These are phyloP conservation scores for Hemileccinum rubropunctum DNA, from an alignment of 768 basidiomycete species.

Conservation along the genomic window DNA sequence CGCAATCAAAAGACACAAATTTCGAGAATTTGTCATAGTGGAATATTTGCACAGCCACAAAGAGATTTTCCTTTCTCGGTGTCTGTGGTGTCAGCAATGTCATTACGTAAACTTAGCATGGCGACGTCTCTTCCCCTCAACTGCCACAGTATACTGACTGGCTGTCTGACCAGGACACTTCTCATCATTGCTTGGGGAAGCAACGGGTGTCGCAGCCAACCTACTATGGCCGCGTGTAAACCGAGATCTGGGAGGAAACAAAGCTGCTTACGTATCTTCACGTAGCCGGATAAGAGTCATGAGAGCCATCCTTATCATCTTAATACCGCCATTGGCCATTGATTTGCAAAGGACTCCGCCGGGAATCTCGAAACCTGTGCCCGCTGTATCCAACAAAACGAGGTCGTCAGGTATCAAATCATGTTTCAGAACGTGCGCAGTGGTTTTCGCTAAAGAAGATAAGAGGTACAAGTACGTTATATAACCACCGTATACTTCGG, in stretches of 20 bases:
- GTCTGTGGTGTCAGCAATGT: neutral
- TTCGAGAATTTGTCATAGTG: conserved; percentile 24
- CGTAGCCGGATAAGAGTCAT: neutral
- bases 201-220: neutral
- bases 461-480: too few relatives aligned
- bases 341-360: neutral
- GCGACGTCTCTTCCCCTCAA: too few relatives aligned
- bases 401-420: conserved; percentile 6
- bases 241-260: too few relatives aligned
- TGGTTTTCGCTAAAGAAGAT: too few relatives aligned
- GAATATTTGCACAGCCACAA: conserved; percentile 22
- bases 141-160: too few relatives aligned
- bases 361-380: conserved; percentile 1
- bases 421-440: conserved; percentile 6
- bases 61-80: conserved; percentile 17
- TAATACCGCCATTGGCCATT: too few relatives aligned
- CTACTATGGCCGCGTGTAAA: neutral
- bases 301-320: conserved; percentile 16
- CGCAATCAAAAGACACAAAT: conserved; percentile 18
- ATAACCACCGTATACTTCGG: too few relatives aligned
- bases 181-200: too few relatives aligned
- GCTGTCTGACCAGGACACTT: too few relatives aligned
- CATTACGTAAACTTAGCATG: too few relatives aligned
- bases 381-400: neutral
- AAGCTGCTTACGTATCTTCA: neutral